phyloP scores from a whole-genome alignment of 176 grass and related monocot species.

The Neostapfia colusana region DNA sequence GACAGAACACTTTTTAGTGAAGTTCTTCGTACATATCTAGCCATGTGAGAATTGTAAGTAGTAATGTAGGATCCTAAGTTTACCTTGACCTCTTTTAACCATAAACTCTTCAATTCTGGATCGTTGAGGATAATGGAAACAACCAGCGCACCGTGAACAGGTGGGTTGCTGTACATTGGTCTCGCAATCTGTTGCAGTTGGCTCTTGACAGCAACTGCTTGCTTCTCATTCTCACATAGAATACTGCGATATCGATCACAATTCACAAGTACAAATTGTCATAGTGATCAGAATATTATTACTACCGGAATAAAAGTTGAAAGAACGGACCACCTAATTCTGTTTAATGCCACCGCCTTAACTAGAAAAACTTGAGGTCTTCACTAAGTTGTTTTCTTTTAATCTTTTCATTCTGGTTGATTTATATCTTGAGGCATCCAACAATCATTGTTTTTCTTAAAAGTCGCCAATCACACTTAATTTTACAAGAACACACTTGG shows the following conservation, averaged over 20 bases:
- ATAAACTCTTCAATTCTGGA: slow-evolving; percentile 83
- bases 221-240: slow-evolving; percentile 89
- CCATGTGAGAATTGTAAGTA: slow-evolving; percentile 8
- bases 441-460: background rate
- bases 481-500: slow-evolving; percentile 25
- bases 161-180: slow-evolving; percentile 98
- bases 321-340: background rate
- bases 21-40: slow-evolving; percentile 6
- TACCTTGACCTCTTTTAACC: slow-evolving; percentile 97
- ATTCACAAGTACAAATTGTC: slow-evolving; percentile 7
- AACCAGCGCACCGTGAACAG: slow-evolving; percentile 82
- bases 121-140: slow-evolving; percentile 90
- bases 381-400: background rate
- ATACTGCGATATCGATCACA: slow-evolving; percentile 56
- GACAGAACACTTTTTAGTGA: background rate
- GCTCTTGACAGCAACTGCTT: slow-evolving; percentile 90
- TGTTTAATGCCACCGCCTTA: slow-evolving; percentile 9
- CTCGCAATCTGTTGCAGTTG: slow-evolving; percentile 93
- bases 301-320: slow-evolving; percentile 5
- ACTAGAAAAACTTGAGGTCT: background rate
- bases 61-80: slow-evolving; percentile 12
- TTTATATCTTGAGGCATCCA: slow-evolving; percentile 12
- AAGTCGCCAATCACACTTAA: background rate
- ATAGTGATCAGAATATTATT: slow-evolving; percentile 5
- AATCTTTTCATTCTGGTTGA: background rate